Percentiles rank a stretch among this genome's conserved stretches.
Conservation (phyloP, 352 stramenopile genomes). For the Phytophthora tentaculata region DNA sequence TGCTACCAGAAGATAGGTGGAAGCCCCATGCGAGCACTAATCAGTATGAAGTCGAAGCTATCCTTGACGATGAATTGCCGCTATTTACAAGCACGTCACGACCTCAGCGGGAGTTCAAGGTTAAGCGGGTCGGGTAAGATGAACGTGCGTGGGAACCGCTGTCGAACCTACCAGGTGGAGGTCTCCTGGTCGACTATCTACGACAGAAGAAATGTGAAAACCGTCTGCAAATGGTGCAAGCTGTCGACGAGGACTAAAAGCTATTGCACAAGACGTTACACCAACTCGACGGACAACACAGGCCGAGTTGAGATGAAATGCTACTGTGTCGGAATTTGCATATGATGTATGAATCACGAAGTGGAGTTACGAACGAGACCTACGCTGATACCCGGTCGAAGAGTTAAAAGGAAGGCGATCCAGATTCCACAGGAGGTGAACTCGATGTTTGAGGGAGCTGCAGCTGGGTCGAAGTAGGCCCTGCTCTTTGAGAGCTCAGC, state of each 20-base stretch:
- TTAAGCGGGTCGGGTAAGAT: background rate
- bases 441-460: too few species aligned
- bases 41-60: background rate
- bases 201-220: background rate
- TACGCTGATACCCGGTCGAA: too few species aligned
- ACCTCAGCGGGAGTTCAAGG: background rate
- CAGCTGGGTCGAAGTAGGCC: too few species aligned
- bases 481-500: too few species aligned
- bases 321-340: background rate
- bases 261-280: background rate
- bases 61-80: background rate
- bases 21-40: background rate
- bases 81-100: background rate
- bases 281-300: background rate
- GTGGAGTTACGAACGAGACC: too few species aligned
- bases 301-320: background rate
- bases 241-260: background rate
- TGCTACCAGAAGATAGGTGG: background rate
- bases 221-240: constrained; percentile 1
- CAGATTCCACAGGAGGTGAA: too few species aligned
- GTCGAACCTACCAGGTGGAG: background rate
- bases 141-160: background rate
- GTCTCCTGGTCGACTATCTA: background rate
- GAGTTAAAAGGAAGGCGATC: too few species aligned
- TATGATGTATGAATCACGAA: background rate